phyloP scores from a whole-genome alignment of 139 green algal genomes.

The Micractinium conductrix region DNA sequence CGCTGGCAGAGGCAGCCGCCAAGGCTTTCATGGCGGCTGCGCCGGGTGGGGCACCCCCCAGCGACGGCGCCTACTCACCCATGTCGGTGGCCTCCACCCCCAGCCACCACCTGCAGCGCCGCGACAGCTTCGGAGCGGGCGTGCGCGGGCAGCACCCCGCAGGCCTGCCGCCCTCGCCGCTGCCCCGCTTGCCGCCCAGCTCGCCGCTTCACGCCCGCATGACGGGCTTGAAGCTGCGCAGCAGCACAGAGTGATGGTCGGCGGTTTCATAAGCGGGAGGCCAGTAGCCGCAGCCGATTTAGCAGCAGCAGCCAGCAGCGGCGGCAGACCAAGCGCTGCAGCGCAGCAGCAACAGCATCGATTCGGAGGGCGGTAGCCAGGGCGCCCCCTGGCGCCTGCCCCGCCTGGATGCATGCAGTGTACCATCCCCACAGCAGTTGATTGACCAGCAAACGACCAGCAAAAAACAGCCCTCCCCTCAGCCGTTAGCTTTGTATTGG shows the following conservation, averaged over 20 bases:
- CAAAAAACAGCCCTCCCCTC: too few relatives aligned
- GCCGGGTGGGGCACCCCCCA: background rate
- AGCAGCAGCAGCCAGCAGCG: background rate
- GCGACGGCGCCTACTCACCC: background rate
- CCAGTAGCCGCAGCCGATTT: background rate
- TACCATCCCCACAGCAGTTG: too few relatives aligned
- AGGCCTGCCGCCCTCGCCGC: too few relatives aligned
- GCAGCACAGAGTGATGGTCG: conserved; percentile 3
- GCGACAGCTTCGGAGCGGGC: background rate
- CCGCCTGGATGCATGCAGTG: background rate
- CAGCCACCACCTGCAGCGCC: background rate
- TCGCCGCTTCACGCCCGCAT: conserved; percentile 31
- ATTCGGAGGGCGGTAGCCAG: background rate
- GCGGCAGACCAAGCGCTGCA: background rate
- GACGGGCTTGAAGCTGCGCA: conserved; percentile 27
- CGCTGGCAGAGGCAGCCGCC: background rate
- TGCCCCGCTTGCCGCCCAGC: too few relatives aligned
- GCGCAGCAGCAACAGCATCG: background rate
- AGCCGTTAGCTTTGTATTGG: too few relatives aligned
- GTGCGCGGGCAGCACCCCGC: background rate
- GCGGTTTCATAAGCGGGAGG: background rate
- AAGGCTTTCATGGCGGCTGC: background rate
- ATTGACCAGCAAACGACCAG: too few relatives aligned
- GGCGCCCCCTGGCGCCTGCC: background rate
- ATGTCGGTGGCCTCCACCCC: background rate